These are phyloP conservation scores for Candida suzukii DNA, from an alignment of 805 yeast species.

Conservation along the genomic window DNA sequence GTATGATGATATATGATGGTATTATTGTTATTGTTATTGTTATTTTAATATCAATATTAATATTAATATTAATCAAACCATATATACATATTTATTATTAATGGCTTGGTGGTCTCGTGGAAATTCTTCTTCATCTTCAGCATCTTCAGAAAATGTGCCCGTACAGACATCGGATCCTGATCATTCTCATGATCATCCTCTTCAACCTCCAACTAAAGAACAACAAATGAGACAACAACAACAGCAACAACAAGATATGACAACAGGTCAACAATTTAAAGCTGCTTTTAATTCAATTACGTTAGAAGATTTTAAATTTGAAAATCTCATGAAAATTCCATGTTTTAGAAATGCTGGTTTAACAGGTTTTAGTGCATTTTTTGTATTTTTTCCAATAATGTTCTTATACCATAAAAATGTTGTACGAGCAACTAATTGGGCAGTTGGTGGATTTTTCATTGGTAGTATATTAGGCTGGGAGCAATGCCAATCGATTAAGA, in stretches of 20 bases:
- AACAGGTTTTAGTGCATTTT: constrained; percentile 67
- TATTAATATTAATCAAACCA: too few relatives aligned
- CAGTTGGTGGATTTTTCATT: constrained; percentile 66
- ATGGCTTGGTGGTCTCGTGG: constrained; percentile 11
- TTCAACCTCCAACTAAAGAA: not conserved
- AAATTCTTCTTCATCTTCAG: too few relatives aligned
- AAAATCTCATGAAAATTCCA: constrained; percentile 52
- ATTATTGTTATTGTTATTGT: too few relatives aligned
- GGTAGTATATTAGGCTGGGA: constrained; percentile 90
- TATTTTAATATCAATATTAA: too few relatives aligned
- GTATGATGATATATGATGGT: too few relatives aligned
- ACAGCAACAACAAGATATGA: not conserved
- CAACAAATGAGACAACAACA: not conserved
- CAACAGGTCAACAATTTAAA: not conserved
- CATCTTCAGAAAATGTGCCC: too few relatives aligned
- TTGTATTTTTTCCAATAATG: constrained; percentile 61
- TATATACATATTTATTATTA: not conserved
- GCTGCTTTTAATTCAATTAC: constrained; percentile 6
- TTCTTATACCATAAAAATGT: constrained; percentile 61
- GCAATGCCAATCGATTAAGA: constrained; percentile 72
- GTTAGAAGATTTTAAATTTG: constrained; percentile 43
- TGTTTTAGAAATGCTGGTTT: constrained; percentile 77
- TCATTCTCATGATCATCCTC: constrained; percentile 11
- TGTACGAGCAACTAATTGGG: constrained; percentile 70
- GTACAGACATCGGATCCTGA: constrained; percentile 10